Percentiles rank a stretch among this genome's conserved stretches.
phyloP scores from a whole-genome alignment of 345 rosid species.

The Erucastrum elatum region DNA sequence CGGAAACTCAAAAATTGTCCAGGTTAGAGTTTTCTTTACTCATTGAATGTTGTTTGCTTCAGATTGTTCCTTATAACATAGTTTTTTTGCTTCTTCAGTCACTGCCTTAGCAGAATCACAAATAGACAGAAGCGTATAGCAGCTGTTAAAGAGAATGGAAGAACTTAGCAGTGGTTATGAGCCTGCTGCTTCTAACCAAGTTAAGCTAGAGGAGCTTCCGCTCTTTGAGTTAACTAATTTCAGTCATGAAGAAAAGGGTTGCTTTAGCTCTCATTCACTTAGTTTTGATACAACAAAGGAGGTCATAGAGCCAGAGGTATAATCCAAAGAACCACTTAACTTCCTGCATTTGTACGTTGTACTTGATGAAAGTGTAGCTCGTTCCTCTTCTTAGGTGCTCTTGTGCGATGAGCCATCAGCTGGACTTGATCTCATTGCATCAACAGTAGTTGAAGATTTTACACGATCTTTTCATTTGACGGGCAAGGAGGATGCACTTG shows the following conservation, averaged over 20 bases:
- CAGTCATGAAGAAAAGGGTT: too few species aligned
- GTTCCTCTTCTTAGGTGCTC: too few species aligned
- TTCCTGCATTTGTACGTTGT: too few species aligned
- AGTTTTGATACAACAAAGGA: too few species aligned
- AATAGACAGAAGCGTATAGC: slow-evolving; percentile 26
- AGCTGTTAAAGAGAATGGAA: slow-evolving; percentile 17
- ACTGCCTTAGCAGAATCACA: neutral
- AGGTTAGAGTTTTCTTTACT: slow-evolving; percentile 17
- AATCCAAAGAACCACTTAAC: neutral
- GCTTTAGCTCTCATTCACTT: too few species aligned
- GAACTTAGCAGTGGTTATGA: neutral
- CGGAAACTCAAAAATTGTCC: slow-evolving; percentile 17
- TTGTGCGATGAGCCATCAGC: too few species aligned
- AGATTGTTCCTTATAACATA: neutral
- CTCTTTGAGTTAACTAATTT: neutral
- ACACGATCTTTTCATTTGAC: too few species aligned
- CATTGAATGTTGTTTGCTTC: neutral
- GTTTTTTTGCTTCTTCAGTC: neutral
- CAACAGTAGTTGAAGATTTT: too few species aligned
- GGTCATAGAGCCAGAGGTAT: too few species aligned
- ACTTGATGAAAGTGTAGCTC: too few species aligned
- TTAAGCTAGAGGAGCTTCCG: neutral
- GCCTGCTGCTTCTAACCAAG: neutral
- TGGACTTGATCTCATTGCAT: too few species aligned
- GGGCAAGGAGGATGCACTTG: too few species aligned